Base-by-base conservation (phyloP, 148 eudicot genomes). In the Tetragonia tetragonoides region DNA sequence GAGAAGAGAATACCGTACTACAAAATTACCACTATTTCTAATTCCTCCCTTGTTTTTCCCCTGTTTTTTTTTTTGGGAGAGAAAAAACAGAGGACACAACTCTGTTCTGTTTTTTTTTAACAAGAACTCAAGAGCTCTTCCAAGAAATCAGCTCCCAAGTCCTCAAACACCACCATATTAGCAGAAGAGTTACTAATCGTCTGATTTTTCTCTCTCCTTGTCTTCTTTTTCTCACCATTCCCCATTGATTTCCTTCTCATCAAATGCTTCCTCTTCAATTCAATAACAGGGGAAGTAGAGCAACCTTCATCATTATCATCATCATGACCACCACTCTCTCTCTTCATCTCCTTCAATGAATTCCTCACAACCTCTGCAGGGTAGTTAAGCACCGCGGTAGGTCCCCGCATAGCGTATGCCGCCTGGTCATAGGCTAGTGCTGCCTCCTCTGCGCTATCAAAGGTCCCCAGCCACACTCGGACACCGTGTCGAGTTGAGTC, bases 381-480 rank as follows among this genome's bases (percentile, higher is more conserved):
- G 46, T 86, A 90, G 39, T 90, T 90, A 28, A 91, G 85, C 79
- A 89, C 86, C 21, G 92, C 91, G 65, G 78, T 40, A 10, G 82
- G 18, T 6, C 92, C 95, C 49, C 88, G 53, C 84, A 83, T 87
- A 10, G 95, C 64, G 17, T 81, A 89, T 34, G 95, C 95, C 18
- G 92, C 95, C 23, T 87, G 95, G 69, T 91, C 95, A 46, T 91
- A 89, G 0, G 92, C 95, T 79, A 89, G 11, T 9, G 95, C 95
- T 6, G 92, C 95, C 8, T 81, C 89, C 81, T 87, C 91, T 0
- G 88, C 91, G 10, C 72, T 83, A 44, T 90, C 90, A n/a, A 90
- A 90, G 8, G 95, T 91, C 5, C 95, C 95, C 3, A 91, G 84
- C 90, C 95, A 91, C 0, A 89, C 88, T 54, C 95, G 79, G 10